Evolutionary conservation across 1,139 yeast genomes (phyloP), one percentile per base, ranked within the genome.

Genomic region (Candida sojae): DNA sequence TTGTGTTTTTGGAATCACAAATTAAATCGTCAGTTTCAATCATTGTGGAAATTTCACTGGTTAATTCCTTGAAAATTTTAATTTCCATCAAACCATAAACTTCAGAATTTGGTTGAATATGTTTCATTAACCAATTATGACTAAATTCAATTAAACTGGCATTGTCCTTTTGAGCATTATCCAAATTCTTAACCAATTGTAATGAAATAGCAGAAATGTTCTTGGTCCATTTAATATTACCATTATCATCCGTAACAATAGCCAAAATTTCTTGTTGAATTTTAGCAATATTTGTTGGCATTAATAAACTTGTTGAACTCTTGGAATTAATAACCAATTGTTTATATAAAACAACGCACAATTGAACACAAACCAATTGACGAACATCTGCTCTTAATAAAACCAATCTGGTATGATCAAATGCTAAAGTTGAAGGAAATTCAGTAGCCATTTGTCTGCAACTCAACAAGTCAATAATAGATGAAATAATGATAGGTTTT

Each of bases 161-260:
- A 37, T 43, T 26, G 38, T 53, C 30, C 26, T 41, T 25, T 33
- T 47, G 37, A 25, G 26, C 34, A 10, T 35, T 46, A 21, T 44
- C 54, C 8, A 68, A 70, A 45, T 70, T 73, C 54, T 81, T 82
- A 45, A 86, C 82, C 45, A 88, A 67, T 61, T 89, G 96, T 50
- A 90, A 76, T 6, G 93, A 81, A 53, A 90, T 80, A 29, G 87
- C 76, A 53, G 83, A 79, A 34, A 89, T 82, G 63, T 90, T 89
- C 61, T 89, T 82, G 1, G 96, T 89, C 96, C 97, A 90, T 70
- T 90, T 88, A 53, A 88, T 83, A 62, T 87, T 88, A 3, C 96
- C 96, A 60, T 84, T 86, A 51, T 86, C 88, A 68, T 89, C 96
- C 44, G 91, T 83, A 23, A 89, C 90, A 47, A 90, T 88, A 29